Evolutionary conservation across 2,329 filamentous ascomycete species (phyloP).

Genomic region (Pseudogymnoascus sp.): DNA sequence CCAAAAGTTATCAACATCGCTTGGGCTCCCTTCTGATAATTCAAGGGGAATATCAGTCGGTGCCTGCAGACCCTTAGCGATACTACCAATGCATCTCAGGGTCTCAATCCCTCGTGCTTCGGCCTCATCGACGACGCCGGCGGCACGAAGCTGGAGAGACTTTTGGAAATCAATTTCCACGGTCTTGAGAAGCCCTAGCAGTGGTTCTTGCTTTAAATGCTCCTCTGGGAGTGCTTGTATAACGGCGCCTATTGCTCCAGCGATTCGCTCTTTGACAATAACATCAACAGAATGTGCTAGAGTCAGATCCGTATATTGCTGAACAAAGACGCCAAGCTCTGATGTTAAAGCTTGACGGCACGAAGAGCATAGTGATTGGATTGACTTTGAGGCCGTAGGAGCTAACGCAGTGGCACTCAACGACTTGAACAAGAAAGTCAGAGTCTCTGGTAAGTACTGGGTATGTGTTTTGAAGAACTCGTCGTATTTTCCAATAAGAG

Average conservation of each 20-base stretch:
- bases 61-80: constrained; percentile 64
- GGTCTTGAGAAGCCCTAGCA: constrained; percentile 51
- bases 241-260: constrained; percentile 66
- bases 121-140: constrained; percentile 22
- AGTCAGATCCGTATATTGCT: constrained; percentile 61
- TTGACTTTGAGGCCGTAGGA: constrained; percentile 63
- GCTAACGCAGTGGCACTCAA: constrained; percentile 54
- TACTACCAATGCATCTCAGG: constrained; percentile 58
- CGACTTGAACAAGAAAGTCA: constrained; percentile 67
- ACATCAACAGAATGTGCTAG: constrained; percentile 48
- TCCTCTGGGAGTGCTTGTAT: constrained; percentile 61
- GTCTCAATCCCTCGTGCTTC: constrained; percentile 36
- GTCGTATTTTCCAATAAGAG: constrained; percentile 62
- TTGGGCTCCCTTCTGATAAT: constrained; percentile 41
- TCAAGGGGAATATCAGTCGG: constrained; percentile 59
- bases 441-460: constrained; percentile 56
- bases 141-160: constrained; percentile 22
- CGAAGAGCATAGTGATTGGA: constrained; percentile 64
- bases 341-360: constrained; percentile 60
- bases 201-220: constrained; percentile 41
- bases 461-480: constrained; percentile 67
- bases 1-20: constrained; percentile 37
- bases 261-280: constrained; percentile 61
- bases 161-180: constrained; percentile 52
- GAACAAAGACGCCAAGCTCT: constrained; percentile 59